A percentile compares a stretch with the other conserved stretches of the same genome.
Evolutionary conservation across 257 asterid species (phyloP).

Genomic region (Fraxinus americana): DNA sequence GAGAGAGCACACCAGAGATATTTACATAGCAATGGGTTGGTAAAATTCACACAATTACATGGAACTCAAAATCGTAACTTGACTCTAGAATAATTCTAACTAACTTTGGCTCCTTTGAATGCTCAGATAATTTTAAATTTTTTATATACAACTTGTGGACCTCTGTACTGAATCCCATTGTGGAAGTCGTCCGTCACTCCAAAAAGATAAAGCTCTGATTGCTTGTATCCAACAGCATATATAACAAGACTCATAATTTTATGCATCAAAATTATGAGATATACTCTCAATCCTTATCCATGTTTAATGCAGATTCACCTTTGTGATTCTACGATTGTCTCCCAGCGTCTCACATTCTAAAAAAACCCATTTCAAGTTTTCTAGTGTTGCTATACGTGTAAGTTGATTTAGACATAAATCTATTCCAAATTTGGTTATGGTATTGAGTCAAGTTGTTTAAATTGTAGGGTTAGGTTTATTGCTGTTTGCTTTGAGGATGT

Average conservation of each 20-base stretch:
- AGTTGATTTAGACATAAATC: not conserved
- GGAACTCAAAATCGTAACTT: not conserved
- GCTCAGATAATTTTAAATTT: not conserved
- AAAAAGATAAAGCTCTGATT: not conserved
- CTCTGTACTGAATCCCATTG: not conserved
- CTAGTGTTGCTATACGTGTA: not conserved
- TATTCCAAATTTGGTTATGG: not conserved
- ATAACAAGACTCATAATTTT: not conserved
- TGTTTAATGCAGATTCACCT: slow-evolving; percentile 1
- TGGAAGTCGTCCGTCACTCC: not conserved
- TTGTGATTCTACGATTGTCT: not conserved
- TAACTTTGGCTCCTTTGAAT: not conserved
- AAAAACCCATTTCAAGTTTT: not conserved
- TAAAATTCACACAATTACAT: not conserved
- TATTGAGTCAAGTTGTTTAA: not conserved
- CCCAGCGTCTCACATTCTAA: not conserved
- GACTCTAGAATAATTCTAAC: not conserved
- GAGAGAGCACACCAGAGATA: not conserved
- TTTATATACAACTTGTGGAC: not conserved
- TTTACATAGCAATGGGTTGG: not conserved
- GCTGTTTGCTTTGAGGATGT: not conserved
- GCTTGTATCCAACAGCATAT: not conserved
- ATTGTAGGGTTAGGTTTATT: not conserved
- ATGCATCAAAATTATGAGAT: not conserved
- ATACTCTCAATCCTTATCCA: not conserved